Evolutionary conservation across 2,329 filamentous ascomycete species (phyloP), one percentile per base, ranked within the genome.

Genomic region (Ophiostoma angusticollis): DNA sequence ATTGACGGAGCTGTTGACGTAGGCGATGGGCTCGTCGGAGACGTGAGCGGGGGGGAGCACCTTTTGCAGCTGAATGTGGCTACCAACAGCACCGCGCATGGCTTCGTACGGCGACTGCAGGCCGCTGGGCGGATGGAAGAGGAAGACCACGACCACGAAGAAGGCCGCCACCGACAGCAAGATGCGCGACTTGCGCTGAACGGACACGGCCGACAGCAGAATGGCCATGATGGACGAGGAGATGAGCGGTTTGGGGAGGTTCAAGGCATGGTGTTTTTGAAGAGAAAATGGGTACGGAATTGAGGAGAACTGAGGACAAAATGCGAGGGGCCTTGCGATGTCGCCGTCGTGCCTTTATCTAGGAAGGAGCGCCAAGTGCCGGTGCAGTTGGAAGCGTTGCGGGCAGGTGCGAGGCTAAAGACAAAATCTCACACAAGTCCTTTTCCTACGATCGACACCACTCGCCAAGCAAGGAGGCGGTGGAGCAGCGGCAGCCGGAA

Each of bases 1-100:
- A 44, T 58, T 49, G 37, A 50, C 52, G 35, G 47, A 53, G 43
- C 48, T 56, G 17, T 34, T 48, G 12, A 49, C 39, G 36, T 55
- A 54, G 8, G 42, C 35, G 37, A 47, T 46, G 11, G 43, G 34
- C 16, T 33, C 37, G 5, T 27, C n/a, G 6, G 37, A 43, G 9
- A 35, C 31, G 12, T 17, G 23, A 4, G 41, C 41, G 12, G 41
- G 41, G 14, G 29, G 37, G 14, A 40, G 22, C 19, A 29, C 14
- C 41, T 37, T 40, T 18, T 40, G 33, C 33, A 37, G 33, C 19
- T 35, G 31, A n/a, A 27, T 28, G 6, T 25, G 35, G 13, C 13
- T n/a, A n/a, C n/a, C n/a, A n/a, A n/a, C n/a, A n/a, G n/a, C n/a
- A n/a, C n/a, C n/a, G n/a, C n/a, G n/a, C n/a, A n/a, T n/a, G n/a